Percentiles rank a stretch among this genome's conserved stretches.
phyloP scores from a whole-genome alignment of 805 yeast genomes.

The Lachancea waltii region DNA sequence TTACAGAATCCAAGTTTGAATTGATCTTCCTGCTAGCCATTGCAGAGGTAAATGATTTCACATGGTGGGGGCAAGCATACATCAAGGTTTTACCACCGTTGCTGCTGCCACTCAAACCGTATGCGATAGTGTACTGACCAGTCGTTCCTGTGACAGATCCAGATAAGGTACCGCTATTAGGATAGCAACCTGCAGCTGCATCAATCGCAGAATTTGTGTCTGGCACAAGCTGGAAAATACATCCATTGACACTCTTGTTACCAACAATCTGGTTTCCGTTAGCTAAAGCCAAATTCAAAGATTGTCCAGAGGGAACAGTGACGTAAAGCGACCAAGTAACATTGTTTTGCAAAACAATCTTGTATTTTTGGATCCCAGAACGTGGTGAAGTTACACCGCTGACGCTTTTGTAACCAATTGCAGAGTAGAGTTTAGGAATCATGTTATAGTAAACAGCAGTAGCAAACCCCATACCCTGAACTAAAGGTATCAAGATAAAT shows the following conservation, averaged over 20 bases:
- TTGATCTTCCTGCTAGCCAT: slow-evolving; percentile 17
- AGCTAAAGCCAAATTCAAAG: slow-evolving; percentile 18
- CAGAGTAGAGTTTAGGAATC: slow-evolving; percentile 50
- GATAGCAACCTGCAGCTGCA: slow-evolving; percentile 55
- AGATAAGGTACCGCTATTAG: slow-evolving; percentile 40
- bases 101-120: slow-evolving; percentile 41
- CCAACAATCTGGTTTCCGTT: slow-evolving; percentile 20
- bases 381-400: slow-evolving; percentile 35
- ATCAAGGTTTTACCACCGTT: slow-evolving; percentile 40
- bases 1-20: slow-evolving; percentile 40
- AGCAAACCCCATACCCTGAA: slow-evolving; percentile 79
- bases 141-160: slow-evolving; percentile 37
- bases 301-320: slow-evolving; percentile 38
- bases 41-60: slow-evolving; percentile 35
- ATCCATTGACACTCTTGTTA: slow-evolving; percentile 33
- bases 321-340: slow-evolving; percentile 65
- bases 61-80: slow-evolving; percentile 68
- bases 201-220: slow-evolving; percentile 45
- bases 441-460: slow-evolving; percentile 55
- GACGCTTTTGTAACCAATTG: slow-evolving; percentile 56
- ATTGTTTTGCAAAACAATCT: slow-evolving; percentile 47
- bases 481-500: slow-evolving; percentile 49
- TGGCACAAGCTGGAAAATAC: slow-evolving; percentile 54
- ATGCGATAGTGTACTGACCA: slow-evolving; percentile 39
- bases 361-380: slow-evolving; percentile 46